Conservation (phyloP, 2,329 filamentous ascomycete genomes). For the Alternaria sp. region DNA sequence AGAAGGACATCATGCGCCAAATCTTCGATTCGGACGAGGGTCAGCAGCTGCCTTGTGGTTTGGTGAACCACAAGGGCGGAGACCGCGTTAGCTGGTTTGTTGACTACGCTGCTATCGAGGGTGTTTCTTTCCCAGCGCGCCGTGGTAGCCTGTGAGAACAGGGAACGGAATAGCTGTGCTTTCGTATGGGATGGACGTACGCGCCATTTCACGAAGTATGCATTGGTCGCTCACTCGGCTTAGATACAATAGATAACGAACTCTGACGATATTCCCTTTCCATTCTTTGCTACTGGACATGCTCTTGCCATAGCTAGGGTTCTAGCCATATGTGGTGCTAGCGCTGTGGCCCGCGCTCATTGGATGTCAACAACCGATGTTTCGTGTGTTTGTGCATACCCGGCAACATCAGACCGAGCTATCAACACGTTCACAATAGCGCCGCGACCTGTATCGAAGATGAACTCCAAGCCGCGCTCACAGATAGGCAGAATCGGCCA, state of each 20-base stretch:
- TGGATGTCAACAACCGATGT: constrained; percentile 10
- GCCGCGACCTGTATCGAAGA: constrained; percentile 30
- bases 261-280: constrained; percentile 1
- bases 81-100: constrained; percentile 96
- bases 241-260: constrained; percentile 32
- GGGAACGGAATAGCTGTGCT: constrained; percentile 24
- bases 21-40: constrained; percentile 85
- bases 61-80: constrained; percentile 83
- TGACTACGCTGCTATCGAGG: constrained; percentile 83
- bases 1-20: constrained; percentile 89
- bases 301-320: constrained; percentile 1
- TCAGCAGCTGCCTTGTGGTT: constrained; percentile 76
- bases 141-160: constrained; percentile 66
- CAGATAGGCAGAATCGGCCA: constrained; percentile 20
- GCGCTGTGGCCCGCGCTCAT: constrained; percentile 7
- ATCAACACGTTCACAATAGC: constrained; percentile 12
- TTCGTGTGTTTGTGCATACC: constrained; percentile 5
- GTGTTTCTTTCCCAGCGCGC: constrained; percentile 76
- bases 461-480: constrained; percentile 24
- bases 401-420: constrained; percentile 2
- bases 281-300: neutral
- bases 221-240: constrained; percentile 28
- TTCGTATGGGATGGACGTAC: constrained; percentile 28
- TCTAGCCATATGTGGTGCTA: constrained; percentile 2
- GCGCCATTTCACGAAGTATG: constrained; percentile 28